Percentiles rank a stretch among this genome's conserved stretches.
These are phyloP conservation scores for Umbelopsis sp. DNA, from an alignment of 371 early-diverging fungal genomes.

Conservation along the genomic window DNA sequence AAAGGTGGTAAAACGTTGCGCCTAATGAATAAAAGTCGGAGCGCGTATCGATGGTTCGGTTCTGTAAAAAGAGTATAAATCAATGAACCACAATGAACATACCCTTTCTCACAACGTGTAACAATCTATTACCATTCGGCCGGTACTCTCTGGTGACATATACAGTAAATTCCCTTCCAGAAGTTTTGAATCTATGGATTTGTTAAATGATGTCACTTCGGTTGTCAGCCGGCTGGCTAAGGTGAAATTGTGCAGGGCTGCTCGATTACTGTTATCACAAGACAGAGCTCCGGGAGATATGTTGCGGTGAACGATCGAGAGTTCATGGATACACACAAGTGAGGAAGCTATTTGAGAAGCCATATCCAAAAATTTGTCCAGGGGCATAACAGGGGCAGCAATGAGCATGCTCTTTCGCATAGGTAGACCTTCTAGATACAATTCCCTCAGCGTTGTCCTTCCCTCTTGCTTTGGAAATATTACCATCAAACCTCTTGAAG, in stretches of 20 bases:
- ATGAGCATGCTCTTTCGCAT: not conserved
- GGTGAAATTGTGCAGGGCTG: slow-evolving; percentile 7
- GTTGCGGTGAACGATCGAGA: slow-evolving; percentile 16
- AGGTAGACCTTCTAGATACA: not conserved
- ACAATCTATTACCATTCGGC: slow-evolving; percentile 14
- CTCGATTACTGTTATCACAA: not conserved
- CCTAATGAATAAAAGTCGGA: slow-evolving; percentile 20
- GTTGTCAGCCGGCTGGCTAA: slow-evolving; percentile 19
- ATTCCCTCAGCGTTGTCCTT: not conserved
- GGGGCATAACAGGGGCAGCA: not conserved
- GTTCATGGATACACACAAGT: slow-evolving; percentile 12
- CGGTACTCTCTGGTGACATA: slow-evolving; percentile 22
- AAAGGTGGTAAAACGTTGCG: slow-evolving; percentile 12
- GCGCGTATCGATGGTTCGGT: slow-evolving; percentile 15
- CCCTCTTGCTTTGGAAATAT: slow-evolving; percentile 6
- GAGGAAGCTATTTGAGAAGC: slow-evolving; percentile 13
- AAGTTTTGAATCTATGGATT: slow-evolving; percentile 5
- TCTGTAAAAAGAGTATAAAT: not conserved
- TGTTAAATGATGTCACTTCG: slow-evolving; percentile 13
- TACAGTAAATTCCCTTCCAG: slow-evolving; percentile 16
- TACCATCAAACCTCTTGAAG: slow-evolving; percentile 16
- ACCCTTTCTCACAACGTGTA: not conserved
- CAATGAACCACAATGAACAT: not conserved
- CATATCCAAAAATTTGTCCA: slow-evolving; percentile 18
- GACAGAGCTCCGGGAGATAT: slow-evolving; percentile 10